Evolutionary conservation across 371 early-diverging fungal species (phyloP), one percentile per base, ranked within the genome.

Genomic region (Dichotomocladium elegans): DNA sequence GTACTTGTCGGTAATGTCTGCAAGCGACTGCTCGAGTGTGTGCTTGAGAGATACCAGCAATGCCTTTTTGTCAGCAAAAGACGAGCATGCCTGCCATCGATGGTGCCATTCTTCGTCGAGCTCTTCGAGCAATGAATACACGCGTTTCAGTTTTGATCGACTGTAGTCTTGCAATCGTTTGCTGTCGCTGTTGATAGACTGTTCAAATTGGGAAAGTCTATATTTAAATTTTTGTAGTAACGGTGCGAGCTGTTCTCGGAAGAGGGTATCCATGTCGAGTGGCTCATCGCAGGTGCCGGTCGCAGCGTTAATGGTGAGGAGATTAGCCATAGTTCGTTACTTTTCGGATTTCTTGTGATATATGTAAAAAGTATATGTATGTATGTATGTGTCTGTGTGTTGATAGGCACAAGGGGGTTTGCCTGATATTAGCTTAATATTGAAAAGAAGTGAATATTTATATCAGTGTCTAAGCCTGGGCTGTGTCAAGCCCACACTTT

Each of bases 221-320:
- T 62, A 58, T 40, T 69, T 77, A 57, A 77, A 67, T 40, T 69
- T 71, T 30, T 68, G 72, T 53, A 73, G 47, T 11, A 77, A 47
- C 4, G 78, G 72, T 34, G 65, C 64, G 17, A 77, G 58, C 9
- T 60, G 67, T 21, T 72, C 64, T 42, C 60, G 61, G 30, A 77
- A 66, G 41, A 77, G 67, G 14, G 65, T 66, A 33, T 77, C 78
- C 9, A 77, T 52, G 41, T 72, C 72, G 5, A 71, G 51, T 15
- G 61, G 41, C 22, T 71, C 78, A 33, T 73, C 69, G 25, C 59
- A 59, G 10, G 31, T 41, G 22, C 51, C 54, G 7, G 54, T 47
- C 9, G 44, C 59, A 30, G 55, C 58, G 49, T 58, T 68, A 28
- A 76, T 66, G 7, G 72, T 66, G 28, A 76, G 55, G 19, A 77